phyloP scores from a whole-genome alignment of 192 early-diverging fungal species.

The Umbelopsis ramanniana region DNA sequence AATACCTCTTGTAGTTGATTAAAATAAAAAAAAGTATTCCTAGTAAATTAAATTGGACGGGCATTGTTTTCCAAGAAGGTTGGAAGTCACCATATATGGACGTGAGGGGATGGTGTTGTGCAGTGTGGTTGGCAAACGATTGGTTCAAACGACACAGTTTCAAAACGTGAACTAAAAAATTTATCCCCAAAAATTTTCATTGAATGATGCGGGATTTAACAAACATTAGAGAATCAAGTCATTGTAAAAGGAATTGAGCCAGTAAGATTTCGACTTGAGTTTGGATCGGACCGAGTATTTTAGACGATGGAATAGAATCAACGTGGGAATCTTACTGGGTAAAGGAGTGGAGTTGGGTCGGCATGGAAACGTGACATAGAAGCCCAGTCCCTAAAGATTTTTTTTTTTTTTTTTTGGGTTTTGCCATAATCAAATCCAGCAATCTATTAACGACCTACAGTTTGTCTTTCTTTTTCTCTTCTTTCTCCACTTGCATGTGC shows the following conservation, averaged over 20 bases:
- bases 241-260: not conserved
- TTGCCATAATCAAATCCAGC: not conserved
- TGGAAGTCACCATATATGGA: too few relatives aligned
- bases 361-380: not conserved
- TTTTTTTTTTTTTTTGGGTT: not conserved
- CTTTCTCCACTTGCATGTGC: not conserved
- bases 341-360: not conserved
- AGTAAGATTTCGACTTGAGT: not conserved
- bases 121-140: too few relatives aligned
- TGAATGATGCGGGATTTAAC: too few relatives aligned
- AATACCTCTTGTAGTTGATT: too few relatives aligned
- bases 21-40: too few relatives aligned
- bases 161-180: too few relatives aligned
- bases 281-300: not conserved
- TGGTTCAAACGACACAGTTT: too few relatives aligned
- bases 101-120: too few relatives aligned
- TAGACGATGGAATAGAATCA: not conserved
- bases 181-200: too few relatives aligned
- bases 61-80: too few relatives aligned
- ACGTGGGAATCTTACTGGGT: slow-evolving; percentile 20
- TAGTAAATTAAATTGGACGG: too few relatives aligned
- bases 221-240: too few relatives aligned
- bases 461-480: not conserved
- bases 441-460: not conserved
- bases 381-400: not conserved